Percentiles rank a stretch among this genome's conserved stretches.
Conservation (phyloP, 1,139 yeast genomes). For the Magnusiomyces clavatus region DNA sequence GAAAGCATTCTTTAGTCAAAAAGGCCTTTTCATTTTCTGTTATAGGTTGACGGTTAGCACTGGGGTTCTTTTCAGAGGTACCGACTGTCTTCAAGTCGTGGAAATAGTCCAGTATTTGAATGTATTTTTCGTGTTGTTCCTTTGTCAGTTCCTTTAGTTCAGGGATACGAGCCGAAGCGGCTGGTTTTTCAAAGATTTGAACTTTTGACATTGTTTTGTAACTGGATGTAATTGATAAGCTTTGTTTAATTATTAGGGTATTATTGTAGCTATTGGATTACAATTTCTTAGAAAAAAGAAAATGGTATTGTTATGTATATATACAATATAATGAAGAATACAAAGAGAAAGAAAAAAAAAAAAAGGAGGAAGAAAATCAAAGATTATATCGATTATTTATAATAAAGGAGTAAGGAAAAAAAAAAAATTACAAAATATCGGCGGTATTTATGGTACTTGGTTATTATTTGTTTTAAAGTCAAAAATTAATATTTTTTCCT, state of each 20-base stretch:
- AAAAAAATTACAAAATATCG: background rate
- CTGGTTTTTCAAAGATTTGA: slow-evolving; percentile 26
- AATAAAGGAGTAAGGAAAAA: background rate
- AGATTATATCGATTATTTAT: background rate
- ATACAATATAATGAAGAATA: background rate
- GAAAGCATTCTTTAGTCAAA: slow-evolving; percentile 82
- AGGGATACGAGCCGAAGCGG: slow-evolving; percentile 42
- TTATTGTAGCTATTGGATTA: no score
- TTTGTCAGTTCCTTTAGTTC: slow-evolving; percentile 40
- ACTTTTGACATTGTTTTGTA: slow-evolving; percentile 16
- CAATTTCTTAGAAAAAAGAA: background rate
- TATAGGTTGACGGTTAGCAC: slow-evolving; percentile 33
- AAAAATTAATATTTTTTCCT: no score
- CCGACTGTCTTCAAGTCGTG: slow-evolving; percentile 39
- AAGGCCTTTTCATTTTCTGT: slow-evolving; percentile 69
- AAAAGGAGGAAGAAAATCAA: background rate
- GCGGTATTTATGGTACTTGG: background rate
- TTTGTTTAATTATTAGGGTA: background rate
- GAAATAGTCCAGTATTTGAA: slow-evolving; percentile 52
- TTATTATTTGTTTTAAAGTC: no score
- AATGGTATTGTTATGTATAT: background rate
- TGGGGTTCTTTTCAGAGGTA: slow-evolving; percentile 30
- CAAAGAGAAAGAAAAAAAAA: background rate
- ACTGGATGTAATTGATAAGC: background rate
- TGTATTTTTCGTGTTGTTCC: slow-evolving; percentile 53